Percentiles rank a stretch among this genome's conserved stretches.
Conservation (phyloP, 2,329 filamentous ascomycete species). For the Hirsutella rhossiliensis region DNA sequence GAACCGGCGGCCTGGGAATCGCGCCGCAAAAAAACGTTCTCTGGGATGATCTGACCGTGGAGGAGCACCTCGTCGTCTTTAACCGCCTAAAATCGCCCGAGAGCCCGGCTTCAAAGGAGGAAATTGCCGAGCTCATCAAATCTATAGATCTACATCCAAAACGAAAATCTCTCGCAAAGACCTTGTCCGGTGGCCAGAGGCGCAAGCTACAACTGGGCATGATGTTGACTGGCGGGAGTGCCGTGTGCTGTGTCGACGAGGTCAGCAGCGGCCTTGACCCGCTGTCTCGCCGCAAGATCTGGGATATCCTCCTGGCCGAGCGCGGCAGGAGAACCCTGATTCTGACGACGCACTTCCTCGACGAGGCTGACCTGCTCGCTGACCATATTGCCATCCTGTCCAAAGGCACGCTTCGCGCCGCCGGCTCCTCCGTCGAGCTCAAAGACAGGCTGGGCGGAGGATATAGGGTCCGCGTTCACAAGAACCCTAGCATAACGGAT, state of each 20-base stretch:
- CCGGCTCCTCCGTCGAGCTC: conserved; percentile 75
- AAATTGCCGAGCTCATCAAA: conserved; percentile 51
- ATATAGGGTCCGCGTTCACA: conserved; percentile 68
- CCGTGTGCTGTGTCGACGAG: conserved; percentile 84
- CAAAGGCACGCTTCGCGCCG: conserved; percentile 68
- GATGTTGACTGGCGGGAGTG: conserved; percentile 87
- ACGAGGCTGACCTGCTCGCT: conserved; percentile 81
- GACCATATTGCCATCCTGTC: conserved; percentile 85
- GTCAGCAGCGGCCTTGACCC: conserved; percentile 84
- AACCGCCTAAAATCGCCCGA: conserved; percentile 63
- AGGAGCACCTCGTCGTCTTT: conserved; percentile 76
- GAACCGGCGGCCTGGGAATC: conserved; percentile 68
- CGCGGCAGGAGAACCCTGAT: conserved; percentile 73
- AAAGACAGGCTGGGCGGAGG: conserved; percentile 75
- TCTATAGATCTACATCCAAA: conserved; percentile 69
- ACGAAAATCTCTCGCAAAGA: conserved; percentile 57
- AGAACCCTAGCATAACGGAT: conserved; percentile 35
- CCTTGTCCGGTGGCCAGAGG: conserved; percentile 83
- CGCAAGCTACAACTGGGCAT: conserved; percentile 85
- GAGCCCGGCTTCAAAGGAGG: conserved; percentile 39
- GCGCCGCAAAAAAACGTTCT: conserved; percentile 91
- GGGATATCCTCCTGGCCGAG: conserved; percentile 84
- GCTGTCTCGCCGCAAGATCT: conserved; percentile 76
- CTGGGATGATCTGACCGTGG: conserved; percentile 79
- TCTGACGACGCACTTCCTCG: conserved; percentile 84